Percentiles rank a stretch among this genome's conserved stretches.
Evolutionary conservation across 2,329 filamentous ascomycete genomes (phyloP).

Genomic region (Didymella sp.): DNA sequence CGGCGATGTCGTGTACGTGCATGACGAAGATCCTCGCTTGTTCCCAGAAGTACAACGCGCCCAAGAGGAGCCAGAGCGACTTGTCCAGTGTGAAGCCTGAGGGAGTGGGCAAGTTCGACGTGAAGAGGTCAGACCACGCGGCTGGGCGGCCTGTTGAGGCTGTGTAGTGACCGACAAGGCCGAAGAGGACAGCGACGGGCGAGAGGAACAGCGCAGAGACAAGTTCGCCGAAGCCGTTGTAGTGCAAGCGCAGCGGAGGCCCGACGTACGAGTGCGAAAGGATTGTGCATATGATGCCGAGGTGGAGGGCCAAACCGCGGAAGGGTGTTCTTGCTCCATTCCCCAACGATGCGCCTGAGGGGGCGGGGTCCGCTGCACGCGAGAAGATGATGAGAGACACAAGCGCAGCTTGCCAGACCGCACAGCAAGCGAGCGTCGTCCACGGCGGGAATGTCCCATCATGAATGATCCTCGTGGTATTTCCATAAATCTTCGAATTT

Average conservation of each 20-base stretch:
- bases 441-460: neutral
- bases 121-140: constrained; percentile 10
- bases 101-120: constrained; percentile 4
- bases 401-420: neutral
- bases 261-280: constrained; percentile 11
- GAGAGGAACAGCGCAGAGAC: constrained; percentile 12
- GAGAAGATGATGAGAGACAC: constrained; percentile 7
- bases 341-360: neutral
- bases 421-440: neutral
- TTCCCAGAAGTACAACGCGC: constrained; percentile 11
- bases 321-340: constrained; percentile 5
- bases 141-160: constrained; percentile 6
- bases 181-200: constrained; percentile 11
- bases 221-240: constrained; percentile 10
- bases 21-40: constrained; percentile 12
- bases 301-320: constrained; percentile 7
- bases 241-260: constrained; percentile 7
- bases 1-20: constrained; percentile 6
- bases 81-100: constrained; percentile 11
- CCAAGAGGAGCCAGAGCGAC: constrained; percentile 9
- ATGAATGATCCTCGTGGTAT: neutral
- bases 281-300: constrained; percentile 10
- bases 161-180: constrained; percentile 8
- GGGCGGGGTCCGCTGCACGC: constrained; percentile 2
- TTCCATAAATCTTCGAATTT: neutral